Evolutionary conservation across 179 eudicot genomes (phyloP), one percentile per base, ranked within the genome.

Genomic region (Vitellaria paradoxa): DNA sequence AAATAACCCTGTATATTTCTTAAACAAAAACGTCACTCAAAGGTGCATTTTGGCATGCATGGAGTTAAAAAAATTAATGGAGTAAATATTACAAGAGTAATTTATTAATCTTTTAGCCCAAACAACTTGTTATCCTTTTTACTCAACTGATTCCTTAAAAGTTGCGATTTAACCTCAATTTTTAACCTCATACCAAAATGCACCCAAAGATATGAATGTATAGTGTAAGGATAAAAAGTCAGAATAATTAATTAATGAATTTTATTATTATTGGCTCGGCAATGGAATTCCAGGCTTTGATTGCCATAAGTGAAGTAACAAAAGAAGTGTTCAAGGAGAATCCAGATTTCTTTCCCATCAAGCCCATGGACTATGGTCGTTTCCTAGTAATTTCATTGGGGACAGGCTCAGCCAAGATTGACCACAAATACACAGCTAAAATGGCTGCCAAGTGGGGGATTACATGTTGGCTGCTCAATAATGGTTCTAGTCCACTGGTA

Each of bases 401-500:
- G 55, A 82, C 93, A 0, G 93, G 96, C 24, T 74, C 88, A 0
- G 76, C 79, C 23, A 91, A 81, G 74, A 81, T 79, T 14, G 83
- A 83, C 61, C 78, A 72, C 52, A 81, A 77, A 42, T 91, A 84
- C 67, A 81, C 59, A 12, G 88, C 91, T 0, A 72, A 80, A 55
- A 67, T 3, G n/a, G 91, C 87, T 1, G 76, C 90, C 7, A 89
- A 87, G 49, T 89, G 93, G 93, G 91, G 93, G 0, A 45, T 91
- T 15, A 5, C 87, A 18, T 77, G 88, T 6, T 91, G 96, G 96
- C 65, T 91, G 59, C 80, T 21, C 57, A 77, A 89, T 1, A 10
- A 80, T 18, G 88, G 89, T 52, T 80, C 81, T 3, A 75, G 86
- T 10, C 96, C 93, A 3, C 40, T 89, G 24, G 18, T 91, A 4